Evolutionary conservation across 1,284 basidiomycete genomes (phyloP), one percentile per base, ranked within the genome.

Genomic region (Termitomyces sp.): DNA sequence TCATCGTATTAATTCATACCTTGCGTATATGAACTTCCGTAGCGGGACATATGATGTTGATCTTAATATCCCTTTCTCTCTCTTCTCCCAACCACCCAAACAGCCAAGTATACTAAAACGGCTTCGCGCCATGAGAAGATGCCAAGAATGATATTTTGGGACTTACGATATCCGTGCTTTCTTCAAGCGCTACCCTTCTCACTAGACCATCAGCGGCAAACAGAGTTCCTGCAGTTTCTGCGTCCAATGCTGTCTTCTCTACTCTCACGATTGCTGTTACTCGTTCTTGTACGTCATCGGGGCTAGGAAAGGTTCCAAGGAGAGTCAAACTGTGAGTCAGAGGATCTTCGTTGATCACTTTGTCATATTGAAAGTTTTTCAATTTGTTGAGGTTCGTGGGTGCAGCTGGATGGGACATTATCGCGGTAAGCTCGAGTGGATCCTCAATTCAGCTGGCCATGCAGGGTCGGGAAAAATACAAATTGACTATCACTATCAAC

Each of bases 1-100:
- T 36, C 5, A 30, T 42, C 13, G 31, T 21, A 34, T 42, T 26
- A 38, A 17, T 39, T 17, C 34, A 17, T 33, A 81, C 85, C 76
- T 95, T 95, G 57, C 78, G 78, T 58, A 95, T 84, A 64, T 95
- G 92, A 0, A 82, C 80, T 12, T 91, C 85, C 0, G 91, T 94
- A 5, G 90, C 90, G 8, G 92, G 92, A 63, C 78, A 88, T 53
- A 94, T 85, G 26, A 94, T 71, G 60, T 84, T 88, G 61, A 96
- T 81, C 69, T 77, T 79, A 44, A 80, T 62, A 60, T 80, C 77
- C 40, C 68, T 62, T 50, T 71, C 70, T 46, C 73, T 65, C 12
- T 68, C 62, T 17, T 70, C 68, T 13, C 68, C 68, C 17, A 77
- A 52, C 76, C 76, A 77, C 28, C 69, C 77, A 60, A 76, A 73